Conservation (phyloP, 176 grass and related monocot genomes). For the Raddia guianensis region DNA sequence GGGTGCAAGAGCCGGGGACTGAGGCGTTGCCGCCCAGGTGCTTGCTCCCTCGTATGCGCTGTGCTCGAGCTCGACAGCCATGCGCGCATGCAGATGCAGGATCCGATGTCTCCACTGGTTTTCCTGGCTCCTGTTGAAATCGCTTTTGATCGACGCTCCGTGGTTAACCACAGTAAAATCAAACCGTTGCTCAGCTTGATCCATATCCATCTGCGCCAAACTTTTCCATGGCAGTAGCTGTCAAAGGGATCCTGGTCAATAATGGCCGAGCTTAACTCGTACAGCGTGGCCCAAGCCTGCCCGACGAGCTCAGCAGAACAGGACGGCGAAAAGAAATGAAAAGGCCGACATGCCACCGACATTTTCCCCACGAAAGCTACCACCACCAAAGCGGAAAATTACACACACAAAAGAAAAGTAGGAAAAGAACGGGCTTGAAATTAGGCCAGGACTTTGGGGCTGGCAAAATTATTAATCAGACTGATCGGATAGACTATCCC, state of each 20-base stretch:
- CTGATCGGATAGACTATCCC: neutral
- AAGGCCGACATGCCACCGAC: conserved; percentile 62
- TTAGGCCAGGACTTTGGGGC: neutral
- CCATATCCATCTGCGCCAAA: conserved; percentile 2
- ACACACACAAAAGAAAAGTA: neutral
- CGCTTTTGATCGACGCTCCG: neutral
- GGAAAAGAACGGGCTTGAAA: neutral
- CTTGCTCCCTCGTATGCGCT: neutral
- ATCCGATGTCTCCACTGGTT: conserved; percentile 48
- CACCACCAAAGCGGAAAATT: conserved; percentile 43
- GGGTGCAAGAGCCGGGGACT: conserved; percentile 22
- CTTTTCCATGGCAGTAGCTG: neutral
- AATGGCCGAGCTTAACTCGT: neutral
- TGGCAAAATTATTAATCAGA: neutral
- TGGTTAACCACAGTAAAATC: neutral
- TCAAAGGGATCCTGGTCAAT: neutral
- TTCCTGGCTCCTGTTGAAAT: neutral
- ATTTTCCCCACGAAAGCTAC: conserved; percentile 32
- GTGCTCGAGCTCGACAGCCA: neutral
- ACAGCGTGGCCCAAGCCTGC: neutral
- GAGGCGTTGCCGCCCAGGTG: conserved; percentile 14
- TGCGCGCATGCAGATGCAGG: neutral
- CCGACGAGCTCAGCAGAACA: neutral
- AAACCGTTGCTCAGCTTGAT: neutral
- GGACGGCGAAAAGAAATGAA: conserved; percentile 35